These are phyloP conservation scores for Fonsecaea erecta DNA, from an alignment of 2,329 filamentous ascomycete species.

Conservation along the genomic window DNA sequence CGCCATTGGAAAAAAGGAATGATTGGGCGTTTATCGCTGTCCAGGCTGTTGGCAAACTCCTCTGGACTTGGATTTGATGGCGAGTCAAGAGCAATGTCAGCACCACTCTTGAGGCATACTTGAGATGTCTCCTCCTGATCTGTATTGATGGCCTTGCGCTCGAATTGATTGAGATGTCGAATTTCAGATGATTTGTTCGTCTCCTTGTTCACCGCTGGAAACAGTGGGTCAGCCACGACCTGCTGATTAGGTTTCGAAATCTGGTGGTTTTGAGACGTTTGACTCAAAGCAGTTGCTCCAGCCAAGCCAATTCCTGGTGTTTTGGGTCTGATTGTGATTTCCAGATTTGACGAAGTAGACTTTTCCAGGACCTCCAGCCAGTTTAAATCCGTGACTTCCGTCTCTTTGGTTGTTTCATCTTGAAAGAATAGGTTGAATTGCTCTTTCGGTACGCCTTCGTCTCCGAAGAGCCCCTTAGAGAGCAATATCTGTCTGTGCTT, in stretches of 20 bases:
- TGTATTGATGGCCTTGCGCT: neutral
- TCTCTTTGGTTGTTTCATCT: neutral
- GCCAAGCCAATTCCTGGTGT: neutral
- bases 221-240: neutral
- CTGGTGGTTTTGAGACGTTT: neutral
- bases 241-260: neutral
- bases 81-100: neutral
- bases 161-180: neutral
- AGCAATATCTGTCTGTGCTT: neutral
- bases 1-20: neutral
- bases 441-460: neutral
- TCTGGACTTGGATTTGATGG: neutral
- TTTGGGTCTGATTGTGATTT: neutral
- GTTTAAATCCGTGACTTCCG: neutral
- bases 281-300: neutral
- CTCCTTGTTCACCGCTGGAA: neutral
- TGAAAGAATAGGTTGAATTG: neutral
- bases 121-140: neutral
- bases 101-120: neutral
- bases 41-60: neutral
- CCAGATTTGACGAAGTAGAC: neutral
- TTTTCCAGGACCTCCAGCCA: neutral
- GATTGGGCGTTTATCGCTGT: neutral
- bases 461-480: neutral
- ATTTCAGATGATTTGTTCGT: neutral